A percentile compares a stretch with the other conserved stretches of the same genome.
phyloP scores from a whole-genome alignment of 2,329 filamentous ascomycete genomes.

The Rasamsonia emersonii region DNA sequence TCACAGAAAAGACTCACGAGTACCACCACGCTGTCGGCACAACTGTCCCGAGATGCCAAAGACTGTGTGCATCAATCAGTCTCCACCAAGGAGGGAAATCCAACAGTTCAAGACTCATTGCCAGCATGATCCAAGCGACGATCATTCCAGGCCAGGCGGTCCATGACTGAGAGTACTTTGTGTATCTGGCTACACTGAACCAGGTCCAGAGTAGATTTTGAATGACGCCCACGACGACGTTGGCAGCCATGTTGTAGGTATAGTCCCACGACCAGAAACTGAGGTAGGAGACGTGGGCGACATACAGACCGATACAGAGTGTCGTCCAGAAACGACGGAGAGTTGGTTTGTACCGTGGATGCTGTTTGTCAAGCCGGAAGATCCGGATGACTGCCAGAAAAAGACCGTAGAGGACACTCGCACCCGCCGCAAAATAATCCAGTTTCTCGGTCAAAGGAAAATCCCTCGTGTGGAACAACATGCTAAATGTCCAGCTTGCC shows the following conservation, averaged over 20 bases:
- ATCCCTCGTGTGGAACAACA: conserved; percentile 88
- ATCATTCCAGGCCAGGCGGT: conserved; percentile 82
- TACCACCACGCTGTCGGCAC: conserved; percentile 86
- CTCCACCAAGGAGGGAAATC: conserved; percentile 83
- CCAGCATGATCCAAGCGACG: conserved; percentile 82
- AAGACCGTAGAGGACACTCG: conserved; percentile 79
- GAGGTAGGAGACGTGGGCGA: conserved; percentile 71
- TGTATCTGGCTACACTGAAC: conserved; percentile 70
- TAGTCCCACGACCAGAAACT: conserved; percentile 88
- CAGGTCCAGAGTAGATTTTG: conserved; percentile 79
- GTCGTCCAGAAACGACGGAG: conserved; percentile 67
- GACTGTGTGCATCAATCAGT: conserved; percentile 80
- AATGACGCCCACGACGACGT: conserved; percentile 70
- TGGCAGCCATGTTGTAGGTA: conserved; percentile 95
- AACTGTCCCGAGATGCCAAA: conserved; percentile 95
- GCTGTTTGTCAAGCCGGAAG: conserved; percentile 64
- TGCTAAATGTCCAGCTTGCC: conserved; percentile 76
- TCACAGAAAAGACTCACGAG: conserved; percentile 61
- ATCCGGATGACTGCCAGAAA: conserved; percentile 78
- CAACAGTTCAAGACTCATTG: conserved; percentile 91
- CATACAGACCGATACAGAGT: conserved; percentile 63
- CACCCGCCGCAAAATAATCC: conserved; percentile 92
- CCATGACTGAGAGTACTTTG: conserved; percentile 64
- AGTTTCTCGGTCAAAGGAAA: conserved; percentile 80
- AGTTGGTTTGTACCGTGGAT: conserved; percentile 39